Base-by-base conservation (phyloP, 1,284 basidiomycete species). In the Apiotrichum porosum region DNA sequence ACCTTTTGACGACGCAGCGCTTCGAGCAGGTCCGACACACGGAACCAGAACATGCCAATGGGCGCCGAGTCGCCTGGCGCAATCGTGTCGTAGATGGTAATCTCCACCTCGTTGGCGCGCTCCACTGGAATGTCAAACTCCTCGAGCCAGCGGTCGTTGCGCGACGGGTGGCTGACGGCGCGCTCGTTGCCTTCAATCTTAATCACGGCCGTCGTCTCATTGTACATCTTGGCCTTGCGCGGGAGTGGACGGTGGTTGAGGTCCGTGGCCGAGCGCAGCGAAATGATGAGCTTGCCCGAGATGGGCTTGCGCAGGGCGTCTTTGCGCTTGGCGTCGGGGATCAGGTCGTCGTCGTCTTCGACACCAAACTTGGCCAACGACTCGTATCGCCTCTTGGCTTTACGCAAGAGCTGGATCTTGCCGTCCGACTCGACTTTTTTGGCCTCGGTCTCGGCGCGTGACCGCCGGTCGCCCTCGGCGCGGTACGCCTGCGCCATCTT, bases 51-150 rank as follows among this genome's bases (percentile, higher is more conserved):
- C 66, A 98, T 80, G 34, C 95, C 95, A 56, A 98, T 92, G 31
- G 94, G 94, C 6, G 88, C 81, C 1, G 89, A 83, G 60, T 90
- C 88, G 6, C 71, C 75, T 8, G 83, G 84, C 17, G 83, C 82
- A 60, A 89, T 83, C 61, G 90, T 90, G 75, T 99, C 95, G 64
- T 93, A 95, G 22, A 99, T 83, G 14, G 91, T 90, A 40, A 99
- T 84, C 74, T 98, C 95, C 46, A 97, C 88, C 78, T 99, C 95
- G 70, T 94, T 97, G 30, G 93, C 93, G 72, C 97, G 97, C 76
- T 97, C 94, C 42, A 98, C 88, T 1, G 86, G 81, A 54, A 99
- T 89, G 72, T 95, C 89, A 57, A 98, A 97, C 52, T 91, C 88
- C 73, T 98, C 94, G 70, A 91, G 88, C 95, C 95, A 99, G 40